Percentiles rank a stretch among this genome's conserved stretches.
Evolutionary conservation across 2,329 filamentous ascomycete species (phyloP).

Genomic region (Colletotrichum tabaci): DNA sequence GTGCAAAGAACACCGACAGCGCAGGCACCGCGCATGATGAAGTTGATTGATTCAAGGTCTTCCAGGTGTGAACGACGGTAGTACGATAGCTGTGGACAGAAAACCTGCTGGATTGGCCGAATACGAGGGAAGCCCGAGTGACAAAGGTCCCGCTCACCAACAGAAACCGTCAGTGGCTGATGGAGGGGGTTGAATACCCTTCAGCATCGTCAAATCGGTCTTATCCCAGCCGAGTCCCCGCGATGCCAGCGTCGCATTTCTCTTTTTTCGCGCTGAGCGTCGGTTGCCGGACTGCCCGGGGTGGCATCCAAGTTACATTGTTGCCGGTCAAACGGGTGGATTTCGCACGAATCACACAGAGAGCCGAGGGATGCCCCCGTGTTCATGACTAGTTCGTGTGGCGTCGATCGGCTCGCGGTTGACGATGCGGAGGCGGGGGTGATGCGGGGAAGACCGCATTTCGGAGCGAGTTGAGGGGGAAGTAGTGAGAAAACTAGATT

Average conservation of each 20-base stretch:
- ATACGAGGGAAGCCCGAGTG: background rate
- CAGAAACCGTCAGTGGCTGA: background rate
- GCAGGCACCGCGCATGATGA: background rate
- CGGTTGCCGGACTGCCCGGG: background rate
- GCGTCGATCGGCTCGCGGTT: conserved; percentile 1
- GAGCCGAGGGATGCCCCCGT: background rate
- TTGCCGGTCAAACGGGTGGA: background rate
- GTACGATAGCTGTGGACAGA: background rate
- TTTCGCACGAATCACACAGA: conserved; percentile 33
- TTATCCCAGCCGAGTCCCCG: conserved; percentile 16
- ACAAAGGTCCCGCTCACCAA: background rate
- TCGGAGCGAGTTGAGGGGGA: background rate
- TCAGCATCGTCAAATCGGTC: conserved; percentile 31
- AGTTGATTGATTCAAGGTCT: background rate
- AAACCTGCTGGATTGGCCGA: background rate
- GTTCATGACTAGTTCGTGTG: background rate
- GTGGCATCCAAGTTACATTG: conserved; percentile 1
- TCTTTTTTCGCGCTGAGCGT: background rate
- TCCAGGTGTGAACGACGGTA: background rate
- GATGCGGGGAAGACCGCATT: conserved; percentile 18
- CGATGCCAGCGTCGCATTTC: background rate
- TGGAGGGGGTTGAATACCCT: conserved; percentile 16
- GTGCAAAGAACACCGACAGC: background rate
- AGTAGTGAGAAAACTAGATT: background rate
- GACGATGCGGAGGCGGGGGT: conserved; percentile 10